phyloP scores from a whole-genome alignment of 805 yeast species.

The Ogataea populi-albae region DNA sequence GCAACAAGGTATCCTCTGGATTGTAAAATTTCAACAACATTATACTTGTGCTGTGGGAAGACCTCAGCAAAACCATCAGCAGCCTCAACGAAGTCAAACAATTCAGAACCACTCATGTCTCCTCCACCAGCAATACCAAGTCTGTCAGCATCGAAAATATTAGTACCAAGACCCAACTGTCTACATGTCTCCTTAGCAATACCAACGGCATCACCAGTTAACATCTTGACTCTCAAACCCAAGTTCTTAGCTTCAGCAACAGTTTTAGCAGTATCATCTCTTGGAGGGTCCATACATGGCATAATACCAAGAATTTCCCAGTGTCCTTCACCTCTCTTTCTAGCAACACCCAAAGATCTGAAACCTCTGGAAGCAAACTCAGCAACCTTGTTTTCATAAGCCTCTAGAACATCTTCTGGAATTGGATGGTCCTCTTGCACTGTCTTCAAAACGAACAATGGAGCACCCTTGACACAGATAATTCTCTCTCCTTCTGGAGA shows the following conservation, averaged over 20 bases:
- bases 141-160: constrained; percentile 95
- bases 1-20: constrained; percentile 96
- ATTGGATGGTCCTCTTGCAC: constrained; percentile 97
- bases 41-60: constrained; percentile 97
- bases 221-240: constrained; percentile 96
- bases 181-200: constrained; percentile 98
- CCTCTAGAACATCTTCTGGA: constrained; percentile 89
- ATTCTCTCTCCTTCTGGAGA: constrained; percentile 95
- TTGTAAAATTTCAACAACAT: constrained; percentile 93
- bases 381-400: constrained; percentile 95
- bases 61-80: constrained; percentile 99
- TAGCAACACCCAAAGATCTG: constrained; percentile 98
- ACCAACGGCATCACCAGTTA: constrained; percentile 99
- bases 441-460: constrained; percentile 92
- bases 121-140: constrained; percentile 91
- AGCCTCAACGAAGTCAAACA: constrained; percentile 95
- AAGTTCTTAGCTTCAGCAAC: constrained; percentile 85
- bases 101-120: constrained; percentile 95
- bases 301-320: constrained; percentile 97
- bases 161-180: constrained; percentile 94
- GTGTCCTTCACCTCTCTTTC: constrained; percentile 98
- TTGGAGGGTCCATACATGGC: constrained; percentile 99
- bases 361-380: constrained; percentile 98
- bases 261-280: constrained; percentile 96
- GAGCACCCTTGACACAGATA: constrained; percentile 97